Base-by-base conservation (phyloP, 2,329 filamentous ascomycete genomes). In the Catunica adiposa region DNA sequence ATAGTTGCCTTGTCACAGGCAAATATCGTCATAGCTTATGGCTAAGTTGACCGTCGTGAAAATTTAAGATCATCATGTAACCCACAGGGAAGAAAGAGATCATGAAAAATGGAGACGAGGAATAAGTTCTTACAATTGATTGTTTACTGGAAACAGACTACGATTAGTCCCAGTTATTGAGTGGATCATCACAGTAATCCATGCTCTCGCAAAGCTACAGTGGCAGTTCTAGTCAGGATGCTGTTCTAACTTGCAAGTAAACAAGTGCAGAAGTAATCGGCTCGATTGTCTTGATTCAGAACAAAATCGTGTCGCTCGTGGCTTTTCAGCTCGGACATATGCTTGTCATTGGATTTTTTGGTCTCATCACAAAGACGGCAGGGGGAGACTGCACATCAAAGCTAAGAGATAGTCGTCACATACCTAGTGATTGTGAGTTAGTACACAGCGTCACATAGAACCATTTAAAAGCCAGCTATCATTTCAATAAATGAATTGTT, bases 311-410 rank as follows among this genome's bases (percentile, higher is more conserved):
- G 47, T 58, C 56, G 47, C 56, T 58, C 56, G 56, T 68, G 60
- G 69, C 69, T 73, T 67, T 68, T 61, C 72, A 76, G 80, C 88
- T 94, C 83, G 77, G 88, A 94, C 87, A 94, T 94, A 94, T 94
- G 87, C 87, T 94, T 94, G 88, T 94, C 87, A 80, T 81, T 83
- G 55, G 72, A 70, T 74, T 78, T 76, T 73, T 75, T 79, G 75
- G 42, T 56, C 56, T 60, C 59, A 58, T 60, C 59, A 60, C 53
- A 22, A 47, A 57, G 51, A 48, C 34, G 3, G 51, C 47, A 51
- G 38, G 20, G 14, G 48, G 50, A 50, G n/a, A 22, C 29, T 51
- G 9, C 15, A n/a, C 22, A 47, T 29, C 17, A 8, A 37, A 8
- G 29, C 11, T 34, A 29, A 38, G 34, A 52, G 26, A 38, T 52